phyloP scores from a whole-genome alignment of 2,329 filamentous ascomycete genomes.

The Penicillium sp. region DNA sequence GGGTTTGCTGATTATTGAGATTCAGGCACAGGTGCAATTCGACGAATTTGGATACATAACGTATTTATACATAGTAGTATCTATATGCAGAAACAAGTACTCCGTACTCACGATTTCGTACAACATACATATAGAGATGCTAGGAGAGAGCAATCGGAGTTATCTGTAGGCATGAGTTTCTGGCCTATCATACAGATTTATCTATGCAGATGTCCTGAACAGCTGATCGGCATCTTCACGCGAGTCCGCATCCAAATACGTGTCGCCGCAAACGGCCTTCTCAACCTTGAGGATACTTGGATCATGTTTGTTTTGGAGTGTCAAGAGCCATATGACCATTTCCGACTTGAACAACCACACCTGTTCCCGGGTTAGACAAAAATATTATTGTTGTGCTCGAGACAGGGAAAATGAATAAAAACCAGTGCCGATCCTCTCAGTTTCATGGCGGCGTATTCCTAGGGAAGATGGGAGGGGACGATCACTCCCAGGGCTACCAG shows the following conservation, averaged over 20 bases:
- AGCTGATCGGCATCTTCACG: background rate
- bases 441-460: background rate
- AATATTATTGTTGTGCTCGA: background rate
- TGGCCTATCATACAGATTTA: background rate
- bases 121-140: background rate
- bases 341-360: background rate
- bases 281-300: background rate
- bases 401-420: background rate
- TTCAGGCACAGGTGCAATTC: background rate
- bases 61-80: background rate
- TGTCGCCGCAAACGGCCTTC: conserved; percentile 1
- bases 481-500: conserved; percentile 1
- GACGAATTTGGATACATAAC: background rate
- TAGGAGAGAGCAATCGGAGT: background rate
- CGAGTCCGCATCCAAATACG: background rate
- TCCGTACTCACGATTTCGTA: background rate
- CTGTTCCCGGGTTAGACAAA: background rate
- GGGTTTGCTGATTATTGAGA: background rate
- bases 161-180: background rate
- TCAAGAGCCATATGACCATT: background rate
- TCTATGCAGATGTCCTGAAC: background rate
- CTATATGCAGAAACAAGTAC: background rate
- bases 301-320: background rate
- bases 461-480: background rate
- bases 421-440: background rate